Base-by-base conservation (phyloP, 352 stramenopile genomes). In the Phytophthora kernoviae region DNA sequence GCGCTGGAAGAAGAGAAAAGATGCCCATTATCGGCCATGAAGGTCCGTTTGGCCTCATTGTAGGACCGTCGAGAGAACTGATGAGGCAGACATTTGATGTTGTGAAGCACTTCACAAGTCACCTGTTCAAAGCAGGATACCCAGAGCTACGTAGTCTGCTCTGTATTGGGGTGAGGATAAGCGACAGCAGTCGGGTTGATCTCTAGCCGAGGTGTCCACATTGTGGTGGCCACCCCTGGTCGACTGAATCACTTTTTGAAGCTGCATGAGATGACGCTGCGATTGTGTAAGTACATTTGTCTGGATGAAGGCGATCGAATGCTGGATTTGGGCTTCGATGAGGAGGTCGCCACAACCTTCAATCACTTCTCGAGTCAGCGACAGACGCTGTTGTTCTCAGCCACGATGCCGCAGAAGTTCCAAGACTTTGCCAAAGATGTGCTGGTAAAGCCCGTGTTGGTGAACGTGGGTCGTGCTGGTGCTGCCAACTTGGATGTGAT, bases 381-480 rank as follows among this genome's bases (percentile, higher is more conserved):
- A 14, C 97, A 99, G 78, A 99, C 97, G 27, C 86, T 99, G 39
- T 77, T 99, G 27, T 99, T 99, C 72, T 98, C 86, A 34, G 98
- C 98, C 27, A 99, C 98, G 15, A 99, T 99, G 93, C 98, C 98
- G 0, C 96, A 99, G 64, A 99, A 99, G 63, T 99, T 99, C 78
- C 95, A 99, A 74, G 96, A 99, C 68, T 99, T 99, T 79, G 97
- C 97, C 21, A 98, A 98, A 65, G 77, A 94, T 58, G 86, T 94
- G 62, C 78, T 99, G 12, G 93, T 99, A 8, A 88, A 96, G 46
- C 97, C 98, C 1, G 89, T 99, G 26, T 83, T 99, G 11, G 97
- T 99, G n/a, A 99, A 99, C 74, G 97, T 99, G 11, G 96, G 96
- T 15, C 88, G 98, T 17, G 97, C 97, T 4, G 98, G 98, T 59